Evolutionary conservation across 805 yeast genomes (phyloP), one percentile per base, ranked within the genome.

Genomic region (Pichia nanzhaoensis): DNA sequence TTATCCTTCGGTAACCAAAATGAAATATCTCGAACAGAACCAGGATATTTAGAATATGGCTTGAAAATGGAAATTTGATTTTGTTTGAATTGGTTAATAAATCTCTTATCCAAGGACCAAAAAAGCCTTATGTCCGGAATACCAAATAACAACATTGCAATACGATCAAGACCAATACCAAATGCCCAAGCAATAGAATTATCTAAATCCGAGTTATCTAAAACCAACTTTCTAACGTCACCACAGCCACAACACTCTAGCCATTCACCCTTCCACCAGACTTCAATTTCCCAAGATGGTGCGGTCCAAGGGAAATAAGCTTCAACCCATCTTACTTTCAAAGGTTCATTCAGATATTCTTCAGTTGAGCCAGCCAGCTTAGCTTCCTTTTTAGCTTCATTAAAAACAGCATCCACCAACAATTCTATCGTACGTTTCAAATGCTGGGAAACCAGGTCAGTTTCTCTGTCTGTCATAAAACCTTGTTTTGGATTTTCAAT

Each of bases 261-360:
- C 99, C 99, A 93, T 54, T 90, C 95, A 42, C 93, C 95, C 60
- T 89, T 86, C 97, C 98, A 93, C 90, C 95, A 89, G 4, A 93
- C 96, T 65, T 93, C 99, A 54, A 95, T 88, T 59, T 93, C 97
- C 95, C 95, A 93, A 36, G 95, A 85, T 3, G 99, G 99, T 1
- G 95, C 80, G 3, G 99, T 93, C 97, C 98, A 93, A 3, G 99
- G 99, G 69, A 93, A 93, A 57, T 81, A 87, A 0, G 93, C 95
- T 57, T 87, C 95, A 30, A 89, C 84, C 99, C 99, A 93, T 54
- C 98, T 74, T 17, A 90, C 85, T 58, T 77, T 82, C 49, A 93
- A 71, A 6, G 95, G 95, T 54, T 81, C 83, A 48, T 78, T 73
- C 51, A 81, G 63, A 53, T 80, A 82, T 5, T 74, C 78, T 44